Conservation (phyloP, 2,329 filamentous ascomycete species). For the Calycina marina region DNA sequence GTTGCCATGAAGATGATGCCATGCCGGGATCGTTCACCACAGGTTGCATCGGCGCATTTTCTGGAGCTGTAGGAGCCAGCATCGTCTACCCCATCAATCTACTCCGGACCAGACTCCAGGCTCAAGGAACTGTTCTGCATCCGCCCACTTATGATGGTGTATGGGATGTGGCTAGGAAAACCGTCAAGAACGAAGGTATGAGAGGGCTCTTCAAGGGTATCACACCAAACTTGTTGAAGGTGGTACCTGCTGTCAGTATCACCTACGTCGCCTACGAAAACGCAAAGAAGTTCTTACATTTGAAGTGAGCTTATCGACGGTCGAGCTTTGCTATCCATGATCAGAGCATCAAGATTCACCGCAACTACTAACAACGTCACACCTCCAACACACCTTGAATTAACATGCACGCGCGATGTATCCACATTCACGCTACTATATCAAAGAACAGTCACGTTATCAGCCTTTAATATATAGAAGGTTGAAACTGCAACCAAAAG, state of each 20-base stretch:
- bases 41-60: constrained; percentile 78
- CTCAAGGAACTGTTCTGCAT: constrained; percentile 86
- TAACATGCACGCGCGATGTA: too few species aligned
- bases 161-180: constrained; percentile 74
- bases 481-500: too few species aligned
- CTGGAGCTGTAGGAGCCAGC: constrained; percentile 83
- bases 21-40: constrained; percentile 69
- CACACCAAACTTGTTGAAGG: constrained; percentile 90
- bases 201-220: constrained; percentile 87
- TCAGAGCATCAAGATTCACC: too few species aligned
- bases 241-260: constrained; percentile 89
- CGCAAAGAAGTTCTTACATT: constrained; percentile 40
- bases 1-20: constrained; percentile 72
- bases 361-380: too few species aligned
- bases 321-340: too few species aligned
- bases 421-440: too few species aligned
- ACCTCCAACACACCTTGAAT: too few species aligned
- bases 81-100: constrained; percentile 93
- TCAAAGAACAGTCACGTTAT: too few species aligned
- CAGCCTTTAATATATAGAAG: too few species aligned
- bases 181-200: constrained; percentile 67
- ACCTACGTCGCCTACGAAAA: constrained; percentile 92
- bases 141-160: constrained; percentile 83
- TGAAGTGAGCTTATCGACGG: too few species aligned
- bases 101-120: constrained; percentile 79